A percentile compares a stretch with the other conserved stretches of the same genome.
Evolutionary conservation across 805 yeast species (phyloP).

Genomic region (Candida nemodendra): DNA sequence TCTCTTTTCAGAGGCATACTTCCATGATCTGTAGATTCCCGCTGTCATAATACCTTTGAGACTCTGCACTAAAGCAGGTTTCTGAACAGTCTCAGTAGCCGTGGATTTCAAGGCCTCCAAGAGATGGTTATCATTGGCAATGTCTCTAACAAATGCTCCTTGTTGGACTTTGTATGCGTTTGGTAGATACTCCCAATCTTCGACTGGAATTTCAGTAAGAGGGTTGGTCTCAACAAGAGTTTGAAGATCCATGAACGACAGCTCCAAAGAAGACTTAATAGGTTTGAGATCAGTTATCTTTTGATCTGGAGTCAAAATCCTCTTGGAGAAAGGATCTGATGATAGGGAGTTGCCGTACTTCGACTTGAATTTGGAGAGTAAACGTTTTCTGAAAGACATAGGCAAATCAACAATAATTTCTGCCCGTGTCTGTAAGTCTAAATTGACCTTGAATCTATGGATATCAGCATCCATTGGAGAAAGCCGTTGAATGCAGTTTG

Average conservation of each 20-base stretch:
- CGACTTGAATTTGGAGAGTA: slow-evolving; percentile 31
- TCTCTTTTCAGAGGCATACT: slow-evolving; percentile 75
- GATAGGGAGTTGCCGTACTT: slow-evolving; percentile 25
- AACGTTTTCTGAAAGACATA: slow-evolving; percentile 40
- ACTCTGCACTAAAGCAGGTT: slow-evolving; percentile 74
- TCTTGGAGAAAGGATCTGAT: slow-evolving; percentile 32
- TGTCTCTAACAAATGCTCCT: slow-evolving; percentile 37
- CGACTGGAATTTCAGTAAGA: slow-evolving; percentile 25
- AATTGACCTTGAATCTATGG: slow-evolving; percentile 27
- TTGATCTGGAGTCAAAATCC: slow-evolving; percentile 17
- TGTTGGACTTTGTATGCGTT: slow-evolving; percentile 20
- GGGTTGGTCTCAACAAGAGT: slow-evolving; percentile 6
- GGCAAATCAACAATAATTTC: slow-evolving; percentile 53
- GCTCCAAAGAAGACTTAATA: slow-evolving; percentile 12
- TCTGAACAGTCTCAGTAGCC: slow-evolving; percentile 55
- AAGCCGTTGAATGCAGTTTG: slow-evolving; percentile 24
- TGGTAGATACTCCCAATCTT: slow-evolving; percentile 36
- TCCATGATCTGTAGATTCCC: slow-evolving; percentile 66
- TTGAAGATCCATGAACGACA: slow-evolving; percentile 29
- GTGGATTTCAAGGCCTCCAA: slow-evolving; percentile 35
- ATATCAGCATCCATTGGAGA: slow-evolving; percentile 23
- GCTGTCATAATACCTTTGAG: slow-evolving; percentile 86
- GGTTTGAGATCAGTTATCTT: slow-evolving; percentile 11
- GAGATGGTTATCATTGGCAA: slow-evolving; percentile 43
- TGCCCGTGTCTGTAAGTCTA: slow-evolving; percentile 36